phyloP scores from a whole-genome alignment of 768 basidiomycete species.

The Atractiella rhizophila region DNA sequence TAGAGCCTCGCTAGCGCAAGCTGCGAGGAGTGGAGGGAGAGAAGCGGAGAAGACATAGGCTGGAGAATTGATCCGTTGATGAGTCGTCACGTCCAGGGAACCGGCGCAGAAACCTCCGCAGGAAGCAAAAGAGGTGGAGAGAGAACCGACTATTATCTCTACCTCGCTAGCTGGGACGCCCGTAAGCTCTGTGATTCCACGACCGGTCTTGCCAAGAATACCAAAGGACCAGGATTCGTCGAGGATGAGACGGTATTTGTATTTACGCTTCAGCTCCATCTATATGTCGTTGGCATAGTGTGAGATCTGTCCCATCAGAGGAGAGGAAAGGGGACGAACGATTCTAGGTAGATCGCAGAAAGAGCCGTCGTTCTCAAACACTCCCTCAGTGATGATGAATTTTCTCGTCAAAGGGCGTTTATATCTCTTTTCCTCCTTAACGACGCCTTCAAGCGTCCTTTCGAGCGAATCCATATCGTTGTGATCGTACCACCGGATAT shows the following conservation, averaged over 20 bases:
- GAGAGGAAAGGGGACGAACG: conserved; percentile 27
- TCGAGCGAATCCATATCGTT: conserved; percentile 80
- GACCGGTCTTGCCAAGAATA: conserved; percentile 68
- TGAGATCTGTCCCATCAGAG: background rate
- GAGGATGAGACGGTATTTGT: conserved; percentile 81
- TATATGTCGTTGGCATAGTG: conserved; percentile 17
- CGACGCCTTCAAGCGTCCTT: conserved; percentile 53
- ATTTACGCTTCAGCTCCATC: conserved; percentile 83
- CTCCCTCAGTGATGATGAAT: conserved; percentile 90
- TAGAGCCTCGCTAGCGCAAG: conserved; percentile 65
- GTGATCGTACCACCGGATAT: conserved; percentile 85
- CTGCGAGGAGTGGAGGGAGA: conserved; percentile 67
- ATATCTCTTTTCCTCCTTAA: conserved; percentile 70
- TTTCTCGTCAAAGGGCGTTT: conserved; percentile 55
- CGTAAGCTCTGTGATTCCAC: conserved; percentile 56
- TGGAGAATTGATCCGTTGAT: conserved; percentile 91
- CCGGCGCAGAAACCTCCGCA: conserved; percentile 91
- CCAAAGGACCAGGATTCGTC: conserved; percentile 91
- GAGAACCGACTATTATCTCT: conserved; percentile 82
- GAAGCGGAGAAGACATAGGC: conserved; percentile 92
- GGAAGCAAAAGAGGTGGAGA: conserved; percentile 56
- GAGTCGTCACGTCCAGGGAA: conserved; percentile 49
- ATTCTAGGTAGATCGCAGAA: conserved; percentile 80
- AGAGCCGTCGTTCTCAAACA: conserved; percentile 80
- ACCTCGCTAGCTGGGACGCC: conserved; percentile 46